Percentiles rank a stretch among this genome's conserved stretches.
Evolutionary conservation across 2,329 filamentous ascomycete species (phyloP).

Genomic region (Colletotrichum viniferum): DNA sequence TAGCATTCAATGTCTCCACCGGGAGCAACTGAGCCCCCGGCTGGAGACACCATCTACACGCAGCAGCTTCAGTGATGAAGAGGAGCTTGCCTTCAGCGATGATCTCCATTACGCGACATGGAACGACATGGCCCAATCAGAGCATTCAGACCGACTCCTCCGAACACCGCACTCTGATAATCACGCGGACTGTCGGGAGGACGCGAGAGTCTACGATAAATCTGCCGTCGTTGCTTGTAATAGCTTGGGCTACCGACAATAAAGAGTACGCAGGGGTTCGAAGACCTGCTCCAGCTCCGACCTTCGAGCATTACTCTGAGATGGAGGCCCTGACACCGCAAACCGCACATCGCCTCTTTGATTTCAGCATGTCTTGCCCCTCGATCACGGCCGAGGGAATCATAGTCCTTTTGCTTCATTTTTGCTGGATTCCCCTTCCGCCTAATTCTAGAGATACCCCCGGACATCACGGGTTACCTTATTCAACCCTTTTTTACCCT

Average conservation of each 20-base stretch:
- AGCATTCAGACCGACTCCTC: background rate
- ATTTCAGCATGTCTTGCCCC: background rate
- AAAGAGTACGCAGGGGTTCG: background rate
- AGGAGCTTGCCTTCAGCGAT: slow-evolving; percentile 17
- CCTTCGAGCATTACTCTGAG: background rate
- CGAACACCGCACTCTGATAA: background rate
- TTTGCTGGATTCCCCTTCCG: slow-evolving; percentile 11
- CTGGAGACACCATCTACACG: slow-evolving; percentile 51
- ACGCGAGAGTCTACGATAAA: background rate
- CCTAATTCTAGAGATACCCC: slow-evolving; percentile 27
- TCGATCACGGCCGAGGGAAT: background rate
- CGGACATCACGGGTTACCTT: slow-evolving; percentile 14
- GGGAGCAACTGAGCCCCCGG: slow-evolving; percentile 47
- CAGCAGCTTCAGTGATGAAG: slow-evolving; percentile 41
- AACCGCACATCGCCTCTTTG: background rate
- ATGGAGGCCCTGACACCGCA: background rate
- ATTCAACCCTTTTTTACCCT: background rate
- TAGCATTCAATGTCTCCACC: slow-evolving; percentile 62
- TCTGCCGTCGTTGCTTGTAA: slow-evolving; percentile 3
- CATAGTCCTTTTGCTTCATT: slow-evolving; percentile 10
- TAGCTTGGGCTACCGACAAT: slow-evolving; percentile 1
- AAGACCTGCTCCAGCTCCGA: background rate
- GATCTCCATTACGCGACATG: slow-evolving; percentile 21
- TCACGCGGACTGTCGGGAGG: background rate
- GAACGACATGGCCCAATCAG: slow-evolving; percentile 9